A percentile compares a stretch with the other conserved stretches of the same genome.
phyloP scores from a whole-genome alignment of 768 basidiomycete genomes.

The Cantharellus cinnabarinus region DNA sequence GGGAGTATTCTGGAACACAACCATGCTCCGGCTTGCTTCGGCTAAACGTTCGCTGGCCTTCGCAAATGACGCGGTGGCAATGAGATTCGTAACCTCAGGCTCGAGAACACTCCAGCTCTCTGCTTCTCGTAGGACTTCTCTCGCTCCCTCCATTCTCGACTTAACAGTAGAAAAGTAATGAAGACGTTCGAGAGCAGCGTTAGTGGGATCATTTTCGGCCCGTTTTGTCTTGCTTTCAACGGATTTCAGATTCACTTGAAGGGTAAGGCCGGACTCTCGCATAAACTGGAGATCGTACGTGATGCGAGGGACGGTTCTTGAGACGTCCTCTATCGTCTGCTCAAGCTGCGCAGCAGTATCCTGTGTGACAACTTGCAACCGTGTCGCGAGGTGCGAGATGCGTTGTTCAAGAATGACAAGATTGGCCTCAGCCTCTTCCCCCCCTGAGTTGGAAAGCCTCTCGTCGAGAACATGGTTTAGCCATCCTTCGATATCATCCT shows the following conservation, averaged over 20 bases:
- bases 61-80: slow-evolving; percentile 43
- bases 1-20: slow-evolving; percentile 79
- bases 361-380: slow-evolving; percentile 70
- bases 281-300: slow-evolving; percentile 96
- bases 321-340: slow-evolving; percentile 79
- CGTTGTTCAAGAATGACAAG: slow-evolving; percentile 47
- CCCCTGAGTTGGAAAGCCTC: slow-evolving; percentile 14
- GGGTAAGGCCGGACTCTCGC: slow-evolving; percentile 68
- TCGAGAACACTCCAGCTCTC: slow-evolving; percentile 95
- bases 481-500: slow-evolving; percentile 43
- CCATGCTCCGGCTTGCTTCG: slow-evolving; percentile 76
- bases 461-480: slow-evolving; percentile 40
- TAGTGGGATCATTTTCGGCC: slow-evolving; percentile 22
- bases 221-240: slow-evolving; percentile 34
- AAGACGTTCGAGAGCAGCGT: slow-evolving; percentile 51
- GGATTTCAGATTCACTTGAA: slow-evolving; percentile 43
- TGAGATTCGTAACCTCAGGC: slow-evolving; percentile 71
- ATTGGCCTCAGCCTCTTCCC: slow-evolving; percentile 15
- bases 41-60: slow-evolving; percentile 85
- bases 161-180: slow-evolving; percentile 68
- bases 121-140: slow-evolving; percentile 82
- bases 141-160: slow-evolving; percentile 64
- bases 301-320: slow-evolving; percentile 72
- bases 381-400: slow-evolving; percentile 51
- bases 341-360: slow-evolving; percentile 79